Evolutionary conservation across 2,329 filamentous ascomycete genomes (phyloP).

Genomic region (Bipolaris gigantea): DNA sequence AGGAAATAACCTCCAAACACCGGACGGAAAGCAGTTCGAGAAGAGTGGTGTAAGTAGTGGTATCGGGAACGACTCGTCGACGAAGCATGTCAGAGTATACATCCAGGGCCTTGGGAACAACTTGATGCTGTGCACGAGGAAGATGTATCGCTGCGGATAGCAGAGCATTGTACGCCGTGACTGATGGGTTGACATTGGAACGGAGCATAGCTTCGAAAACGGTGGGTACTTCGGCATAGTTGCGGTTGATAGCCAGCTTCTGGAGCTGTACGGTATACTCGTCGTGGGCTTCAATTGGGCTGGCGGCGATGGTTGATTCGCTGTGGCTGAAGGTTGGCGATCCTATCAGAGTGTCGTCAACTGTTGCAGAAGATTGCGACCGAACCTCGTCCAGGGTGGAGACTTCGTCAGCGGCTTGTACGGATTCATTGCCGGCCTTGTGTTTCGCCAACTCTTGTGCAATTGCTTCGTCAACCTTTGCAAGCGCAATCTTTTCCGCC

Average conservation of each 20-base stretch:
- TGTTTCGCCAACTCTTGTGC: constrained; percentile 72
- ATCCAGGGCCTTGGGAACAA: constrained; percentile 88
- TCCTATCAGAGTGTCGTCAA: constrained; percentile 33
- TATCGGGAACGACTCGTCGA: constrained; percentile 78
- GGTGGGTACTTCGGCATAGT: constrained; percentile 84
- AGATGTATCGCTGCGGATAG: constrained; percentile 82
- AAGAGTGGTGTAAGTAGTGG: constrained; percentile 83
- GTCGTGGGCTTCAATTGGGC: constrained; percentile 62
- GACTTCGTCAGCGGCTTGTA: constrained; percentile 36
- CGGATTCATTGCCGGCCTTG: constrained; percentile 53
- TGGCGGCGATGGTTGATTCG: constrained; percentile 59
- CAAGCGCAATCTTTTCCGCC: constrained; percentile 62
- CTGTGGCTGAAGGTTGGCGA: constrained; percentile 33
- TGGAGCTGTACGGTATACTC: constrained; percentile 78
- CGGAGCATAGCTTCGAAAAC: constrained; percentile 90
- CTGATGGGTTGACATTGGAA: constrained; percentile 77
- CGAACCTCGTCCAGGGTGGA: constrained; percentile 33
- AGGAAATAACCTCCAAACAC: constrained; percentile 73
- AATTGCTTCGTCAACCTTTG: constrained; percentile 82
- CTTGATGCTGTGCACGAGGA: constrained; percentile 75
- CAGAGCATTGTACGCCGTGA: constrained; percentile 88
- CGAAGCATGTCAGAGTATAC: constrained; percentile 96
- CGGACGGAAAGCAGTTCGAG: constrained; percentile 80
- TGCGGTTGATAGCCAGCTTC: constrained; percentile 69
- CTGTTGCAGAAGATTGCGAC: constrained; percentile 37